phyloP scores from a whole-genome alignment of 306 rosid genomes.

The Corylus avellana region DNA sequence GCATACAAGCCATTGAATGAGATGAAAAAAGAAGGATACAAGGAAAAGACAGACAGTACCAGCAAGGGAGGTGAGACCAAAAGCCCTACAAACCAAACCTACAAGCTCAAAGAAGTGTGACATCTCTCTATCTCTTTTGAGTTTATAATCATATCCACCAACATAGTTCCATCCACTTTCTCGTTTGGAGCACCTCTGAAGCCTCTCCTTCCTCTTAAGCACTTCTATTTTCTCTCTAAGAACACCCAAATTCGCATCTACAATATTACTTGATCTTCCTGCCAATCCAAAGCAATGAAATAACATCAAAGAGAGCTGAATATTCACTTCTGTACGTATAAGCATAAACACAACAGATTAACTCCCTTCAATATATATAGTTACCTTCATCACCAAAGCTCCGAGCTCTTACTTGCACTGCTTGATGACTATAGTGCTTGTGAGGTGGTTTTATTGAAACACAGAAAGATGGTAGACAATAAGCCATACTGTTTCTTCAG shows the following conservation, averaged over 20 bases:
- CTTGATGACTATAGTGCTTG: not conserved
- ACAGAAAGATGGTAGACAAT: not conserved
- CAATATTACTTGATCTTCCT: constrained; percentile 49
- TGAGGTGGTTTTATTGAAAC: constrained; percentile 22
- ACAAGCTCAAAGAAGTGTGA: constrained; percentile 27
- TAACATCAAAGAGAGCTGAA: not conserved
- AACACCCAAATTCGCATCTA: constrained; percentile 50
- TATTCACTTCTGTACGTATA: not conserved
- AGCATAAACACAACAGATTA: not conserved
- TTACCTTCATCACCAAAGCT: constrained; percentile 54
- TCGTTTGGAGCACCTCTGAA: constrained; percentile 46
- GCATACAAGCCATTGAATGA: constrained; percentile 18
- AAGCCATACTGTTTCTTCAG: not conserved
- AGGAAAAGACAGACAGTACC: constrained; percentile 49
- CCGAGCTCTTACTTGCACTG: constrained; percentile 29
- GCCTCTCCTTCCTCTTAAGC: constrained; percentile 52
- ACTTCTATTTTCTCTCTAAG: constrained; percentile 50
- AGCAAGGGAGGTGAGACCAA: constrained; percentile 46
- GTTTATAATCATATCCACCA: constrained; percentile 7
- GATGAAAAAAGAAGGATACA: constrained; percentile 41
- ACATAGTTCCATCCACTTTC: constrained; percentile 58
- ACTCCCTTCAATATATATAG: not conserved
- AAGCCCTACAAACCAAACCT: constrained; percentile 34
- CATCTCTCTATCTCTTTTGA: constrained; percentile 26
- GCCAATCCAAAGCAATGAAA: not conserved